A percentile compares a stretch with the other conserved stretches of the same genome.
These are phyloP conservation scores for Plasmodium gonderi DNA, from an alignment of 169 alveolate genomes.

Conservation along the genomic window DNA sequence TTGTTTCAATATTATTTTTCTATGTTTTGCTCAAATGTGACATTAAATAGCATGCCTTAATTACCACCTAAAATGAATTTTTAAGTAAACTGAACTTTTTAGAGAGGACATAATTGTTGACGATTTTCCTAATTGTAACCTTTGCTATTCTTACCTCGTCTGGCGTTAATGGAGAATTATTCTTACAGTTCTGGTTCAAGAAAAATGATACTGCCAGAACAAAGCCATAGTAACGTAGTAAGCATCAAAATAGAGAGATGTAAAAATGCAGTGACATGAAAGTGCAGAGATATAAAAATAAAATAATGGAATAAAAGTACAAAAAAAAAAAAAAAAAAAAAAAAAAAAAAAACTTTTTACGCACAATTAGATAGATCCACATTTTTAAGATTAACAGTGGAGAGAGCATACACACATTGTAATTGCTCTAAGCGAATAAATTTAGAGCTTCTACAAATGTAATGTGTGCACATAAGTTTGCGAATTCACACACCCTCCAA, in stretches of 20 bases:
- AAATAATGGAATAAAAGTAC: not conserved
- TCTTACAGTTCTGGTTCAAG: slow-evolving; percentile 33
- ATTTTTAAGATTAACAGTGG: not conserved
- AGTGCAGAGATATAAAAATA: not conserved
- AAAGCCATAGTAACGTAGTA: slow-evolving; percentile 28
- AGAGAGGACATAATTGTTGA: not conserved
- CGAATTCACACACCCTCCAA: no score
- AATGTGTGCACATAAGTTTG: no score
- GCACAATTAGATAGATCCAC: not conserved
- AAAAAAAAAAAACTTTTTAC: not conserved
- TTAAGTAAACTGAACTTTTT: not conserved
- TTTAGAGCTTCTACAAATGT: no score
- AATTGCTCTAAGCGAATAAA: no score
- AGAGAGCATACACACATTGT: not conserved
- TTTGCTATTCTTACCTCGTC: not conserved
- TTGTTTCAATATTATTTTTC: slow-evolving; percentile 15
- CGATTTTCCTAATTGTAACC: not conserved
- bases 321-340: not conserved
- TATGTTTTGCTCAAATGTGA: not conserved
- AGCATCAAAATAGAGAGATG: not conserved
- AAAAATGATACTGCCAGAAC: slow-evolving; percentile 42
- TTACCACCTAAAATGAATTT: not conserved
- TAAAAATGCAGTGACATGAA: not conserved
- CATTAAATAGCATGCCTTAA: not conserved
- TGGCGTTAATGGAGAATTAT: slow-evolving; percentile 4